phyloP scores from a whole-genome alignment of 768 basidiomycete genomes.

The Suillus occidentalis region DNA sequence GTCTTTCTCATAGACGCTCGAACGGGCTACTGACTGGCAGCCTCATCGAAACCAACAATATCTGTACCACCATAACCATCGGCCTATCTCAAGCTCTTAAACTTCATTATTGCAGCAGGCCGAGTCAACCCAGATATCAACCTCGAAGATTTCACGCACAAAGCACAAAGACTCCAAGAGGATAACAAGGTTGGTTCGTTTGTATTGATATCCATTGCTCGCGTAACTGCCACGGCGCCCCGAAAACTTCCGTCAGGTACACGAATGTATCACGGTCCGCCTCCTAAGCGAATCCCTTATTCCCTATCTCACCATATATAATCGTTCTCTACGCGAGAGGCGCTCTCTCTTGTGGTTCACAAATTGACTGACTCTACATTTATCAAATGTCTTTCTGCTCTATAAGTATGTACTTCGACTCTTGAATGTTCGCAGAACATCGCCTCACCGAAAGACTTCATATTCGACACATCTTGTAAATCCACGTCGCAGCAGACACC shows the following conservation, averaged over 20 bases:
- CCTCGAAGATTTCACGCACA: conserved; percentile 93
- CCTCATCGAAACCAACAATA: conserved; percentile 48
- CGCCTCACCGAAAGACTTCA: conserved; percentile 88
- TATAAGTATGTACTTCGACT: conserved; percentile 38
- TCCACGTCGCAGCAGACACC: no score
- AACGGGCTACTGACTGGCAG: conserved; percentile 27
- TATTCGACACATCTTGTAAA: conserved; percentile 49
- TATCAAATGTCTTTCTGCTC: conserved; percentile 83
- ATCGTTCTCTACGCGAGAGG: conserved; percentile 90
- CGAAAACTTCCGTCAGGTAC: conserved; percentile 93
- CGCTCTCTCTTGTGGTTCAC: conserved; percentile 88
- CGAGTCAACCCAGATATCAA: conserved; percentile 45
- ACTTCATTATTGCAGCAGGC: conserved; percentile 77
- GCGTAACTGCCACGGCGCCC: conserved; percentile 7
- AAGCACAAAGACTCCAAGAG: conserved; percentile 54
- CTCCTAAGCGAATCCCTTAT: conserved; percentile 76
- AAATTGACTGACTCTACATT: no score
- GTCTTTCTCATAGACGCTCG: conserved; percentile 96
- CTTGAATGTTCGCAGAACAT: conserved; percentile 59
- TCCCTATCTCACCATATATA: conserved; percentile 87
- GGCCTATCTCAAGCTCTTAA: conserved; percentile 71
- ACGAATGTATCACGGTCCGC: conserved; percentile 79
- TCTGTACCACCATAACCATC: conserved; percentile 55
- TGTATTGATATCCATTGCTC: neutral
- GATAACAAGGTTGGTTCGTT: conserved; percentile 84